phyloP scores from a whole-genome alignment of 2,329 filamentous ascomycete species.

The Cytospora chrysosperma region DNA sequence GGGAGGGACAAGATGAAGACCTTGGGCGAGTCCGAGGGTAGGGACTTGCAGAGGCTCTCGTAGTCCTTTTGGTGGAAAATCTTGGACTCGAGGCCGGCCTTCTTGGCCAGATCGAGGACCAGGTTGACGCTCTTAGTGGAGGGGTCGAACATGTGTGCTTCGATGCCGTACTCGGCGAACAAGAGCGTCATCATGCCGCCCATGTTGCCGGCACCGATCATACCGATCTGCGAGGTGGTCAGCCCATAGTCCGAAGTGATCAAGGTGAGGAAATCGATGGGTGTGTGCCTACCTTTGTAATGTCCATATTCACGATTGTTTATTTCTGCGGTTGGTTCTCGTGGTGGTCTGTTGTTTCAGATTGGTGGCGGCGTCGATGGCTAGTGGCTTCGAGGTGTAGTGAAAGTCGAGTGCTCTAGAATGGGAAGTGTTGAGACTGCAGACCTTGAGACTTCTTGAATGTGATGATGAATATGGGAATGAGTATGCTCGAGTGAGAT shows the following conservation, averaged over 20 bases:
- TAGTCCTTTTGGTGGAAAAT: slow-evolving; percentile 42
- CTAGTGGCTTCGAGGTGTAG: slow-evolving; percentile 6
- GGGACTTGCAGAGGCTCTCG: slow-evolving; percentile 47
- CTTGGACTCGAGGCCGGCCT: slow-evolving; percentile 32
- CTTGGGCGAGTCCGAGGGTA: slow-evolving; percentile 42
- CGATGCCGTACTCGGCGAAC: slow-evolving; percentile 54
- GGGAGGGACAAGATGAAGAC: slow-evolving; percentile 54
- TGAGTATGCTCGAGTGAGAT: slow-evolving; percentile 1
- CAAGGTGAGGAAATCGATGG: background rate
- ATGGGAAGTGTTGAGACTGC: slow-evolving; percentile 18
- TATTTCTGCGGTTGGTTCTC: background rate
- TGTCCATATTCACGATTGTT: slow-evolving; percentile 4
- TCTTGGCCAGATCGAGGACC: slow-evolving; percentile 36
- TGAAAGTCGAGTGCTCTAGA: slow-evolving; percentile 13
- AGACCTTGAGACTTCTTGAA: slow-evolving; percentile 7
- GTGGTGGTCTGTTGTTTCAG: background rate
- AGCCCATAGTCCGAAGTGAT: background rate
- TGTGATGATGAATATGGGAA: background rate
- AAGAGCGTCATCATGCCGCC: slow-evolving; percentile 59
- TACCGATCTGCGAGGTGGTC: slow-evolving; percentile 43
- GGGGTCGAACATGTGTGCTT: slow-evolving; percentile 56
- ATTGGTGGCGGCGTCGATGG: no score
- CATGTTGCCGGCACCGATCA: slow-evolving; percentile 60
- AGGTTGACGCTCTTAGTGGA: slow-evolving; percentile 45
- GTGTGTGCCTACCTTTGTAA: slow-evolving; percentile 10